A percentile compares a stretch with the other conserved stretches of the same genome.
Evolutionary conservation across 148 eudicot genomes (phyloP).

Genomic region (Fagopyrum tataricum): DNA sequence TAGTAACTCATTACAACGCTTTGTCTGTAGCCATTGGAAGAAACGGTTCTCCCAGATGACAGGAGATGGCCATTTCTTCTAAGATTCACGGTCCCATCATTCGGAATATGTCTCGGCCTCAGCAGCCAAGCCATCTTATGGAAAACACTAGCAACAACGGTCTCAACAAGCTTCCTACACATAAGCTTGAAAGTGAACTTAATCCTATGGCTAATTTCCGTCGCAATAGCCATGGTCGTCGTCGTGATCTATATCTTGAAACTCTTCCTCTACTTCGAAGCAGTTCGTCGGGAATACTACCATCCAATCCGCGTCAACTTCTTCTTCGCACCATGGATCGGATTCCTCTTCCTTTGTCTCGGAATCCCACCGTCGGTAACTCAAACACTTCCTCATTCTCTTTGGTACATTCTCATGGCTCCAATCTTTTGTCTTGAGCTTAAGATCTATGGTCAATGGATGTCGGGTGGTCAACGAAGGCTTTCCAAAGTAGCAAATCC

Average conservation of each 20-base stretch:
- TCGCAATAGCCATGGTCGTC: background rate
- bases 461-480: constrained; percentile 25
- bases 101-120: constrained; percentile 57
- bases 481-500: constrained; percentile 34
- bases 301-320: constrained; percentile 31
- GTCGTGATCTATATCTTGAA: constrained; percentile 17
- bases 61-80: constrained; percentile 63
- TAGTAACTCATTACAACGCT: background rate
- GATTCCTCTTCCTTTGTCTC: constrained; percentile 16
- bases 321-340: constrained; percentile 35
- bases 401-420: constrained; percentile 21
- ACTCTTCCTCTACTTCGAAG: constrained; percentile 24
- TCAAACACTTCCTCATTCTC: background rate
- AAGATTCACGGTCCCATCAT: constrained; percentile 54
- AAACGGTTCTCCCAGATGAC: constrained; percentile 38
- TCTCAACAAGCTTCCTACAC: constrained; percentile 19
- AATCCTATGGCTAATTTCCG: constrained; percentile 22
- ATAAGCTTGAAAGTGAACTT: background rate
- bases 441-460: constrained; percentile 37
- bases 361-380: constrained; percentile 18
- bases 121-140: constrained; percentile 37
- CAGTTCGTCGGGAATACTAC: constrained; percentile 21
- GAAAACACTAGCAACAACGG: constrained; percentile 19
- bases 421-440: constrained; percentile 31
- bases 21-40: background rate